Percentiles rank a stretch among this genome's conserved stretches.
Evolutionary conservation across 2,329 filamentous ascomycete genomes (phyloP).

Genomic region (Emydomyces testavorans): DNA sequence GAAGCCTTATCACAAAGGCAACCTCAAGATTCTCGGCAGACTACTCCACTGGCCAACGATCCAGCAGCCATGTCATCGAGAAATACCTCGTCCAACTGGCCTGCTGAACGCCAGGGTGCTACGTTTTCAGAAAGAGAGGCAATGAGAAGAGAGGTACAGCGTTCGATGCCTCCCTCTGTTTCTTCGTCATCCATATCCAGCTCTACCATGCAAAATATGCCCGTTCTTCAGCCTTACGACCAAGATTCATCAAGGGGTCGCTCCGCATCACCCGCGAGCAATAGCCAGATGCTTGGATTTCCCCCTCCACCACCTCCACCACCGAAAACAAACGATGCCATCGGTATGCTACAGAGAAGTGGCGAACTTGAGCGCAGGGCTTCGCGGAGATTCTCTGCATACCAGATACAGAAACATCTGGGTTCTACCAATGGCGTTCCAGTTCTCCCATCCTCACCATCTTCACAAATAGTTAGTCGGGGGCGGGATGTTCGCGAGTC

Average conservation of each 20-base stretch:
- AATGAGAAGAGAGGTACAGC: conserved; percentile 31
- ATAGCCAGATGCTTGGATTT: conserved; percentile 18
- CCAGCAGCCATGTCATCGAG: conserved; percentile 20
- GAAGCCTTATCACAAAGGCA: conserved; percentile 27
- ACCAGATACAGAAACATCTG: conserved; percentile 91
- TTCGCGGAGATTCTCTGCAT: conserved; percentile 85
- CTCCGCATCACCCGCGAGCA: conserved; percentile 18
- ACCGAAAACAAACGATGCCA: conserved; percentile 74
- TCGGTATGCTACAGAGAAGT: conserved; percentile 80
- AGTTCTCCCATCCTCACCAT: conserved; percentile 67
- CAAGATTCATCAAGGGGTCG: conserved; percentile 18
- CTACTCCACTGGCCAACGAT: conserved; percentile 30
- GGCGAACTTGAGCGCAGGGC: conserved; percentile 86
- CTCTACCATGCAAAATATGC: conserved; percentile 62
- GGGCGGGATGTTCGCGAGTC: conserved; percentile 71
- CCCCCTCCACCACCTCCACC: conserved; percentile 62
- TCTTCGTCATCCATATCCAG: conserved; percentile 43
- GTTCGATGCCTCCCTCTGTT: conserved; percentile 21
- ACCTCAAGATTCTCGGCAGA: conserved; percentile 27
- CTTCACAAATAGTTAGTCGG: conserved; percentile 68
- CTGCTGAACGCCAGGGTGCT: conserved; percentile 21
- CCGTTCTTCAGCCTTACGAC: conserved; percentile 59
- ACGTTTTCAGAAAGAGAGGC: conserved; percentile 32
- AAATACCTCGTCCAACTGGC: conserved; percentile 21
- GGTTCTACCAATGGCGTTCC: conserved; percentile 74